Percentiles rank a stretch among this genome's conserved stretches.
These are phyloP conservation scores for Limonium bicolor DNA, from an alignment of 148 eudicot species.

Conservation along the genomic window DNA sequence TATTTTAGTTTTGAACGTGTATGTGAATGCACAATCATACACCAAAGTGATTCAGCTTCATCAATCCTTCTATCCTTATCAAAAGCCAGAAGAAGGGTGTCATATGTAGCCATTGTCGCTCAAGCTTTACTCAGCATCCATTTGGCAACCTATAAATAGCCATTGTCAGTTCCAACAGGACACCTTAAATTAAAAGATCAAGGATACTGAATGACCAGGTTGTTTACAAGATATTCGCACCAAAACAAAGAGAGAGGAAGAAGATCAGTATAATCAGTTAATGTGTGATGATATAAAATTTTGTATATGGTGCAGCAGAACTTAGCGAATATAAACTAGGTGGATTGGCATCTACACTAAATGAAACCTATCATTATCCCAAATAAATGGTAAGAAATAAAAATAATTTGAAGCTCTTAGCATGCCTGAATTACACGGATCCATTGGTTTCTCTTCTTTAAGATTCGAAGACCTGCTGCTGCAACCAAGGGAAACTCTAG, in stretches of 20 bases:
- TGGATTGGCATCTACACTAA: too few relatives aligned
- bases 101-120: slow-evolving; percentile 86
- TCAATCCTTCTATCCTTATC: slow-evolving; percentile 60
- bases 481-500: slow-evolving; percentile 78
- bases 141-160: slow-evolving; percentile 75
- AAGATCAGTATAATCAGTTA: too few relatives aligned
- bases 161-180: too few relatives aligned
- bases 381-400: neutral
- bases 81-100: slow-evolving; percentile 57
- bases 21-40: slow-evolving; percentile 75
- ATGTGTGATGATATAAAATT: too few relatives aligned
- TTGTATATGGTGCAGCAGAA: too few relatives aligned
- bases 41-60: slow-evolving; percentile 88
- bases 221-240: too few relatives aligned
- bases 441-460: slow-evolving; percentile 63
- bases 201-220: too few relatives aligned
- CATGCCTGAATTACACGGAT: slow-evolving; percentile 61
- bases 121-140: slow-evolving; percentile 99
- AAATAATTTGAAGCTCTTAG: neutral
- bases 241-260: too few relatives aligned
- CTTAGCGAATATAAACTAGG: too few relatives aligned
- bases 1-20: slow-evolving; percentile 62
- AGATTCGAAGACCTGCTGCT: slow-evolving; percentile 68
- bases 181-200: too few relatives aligned
- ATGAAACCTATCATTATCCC: too few relatives aligned